Base-by-base conservation (phyloP, 352 stramenopile species). In the Globisporangium perplexum region DNA sequence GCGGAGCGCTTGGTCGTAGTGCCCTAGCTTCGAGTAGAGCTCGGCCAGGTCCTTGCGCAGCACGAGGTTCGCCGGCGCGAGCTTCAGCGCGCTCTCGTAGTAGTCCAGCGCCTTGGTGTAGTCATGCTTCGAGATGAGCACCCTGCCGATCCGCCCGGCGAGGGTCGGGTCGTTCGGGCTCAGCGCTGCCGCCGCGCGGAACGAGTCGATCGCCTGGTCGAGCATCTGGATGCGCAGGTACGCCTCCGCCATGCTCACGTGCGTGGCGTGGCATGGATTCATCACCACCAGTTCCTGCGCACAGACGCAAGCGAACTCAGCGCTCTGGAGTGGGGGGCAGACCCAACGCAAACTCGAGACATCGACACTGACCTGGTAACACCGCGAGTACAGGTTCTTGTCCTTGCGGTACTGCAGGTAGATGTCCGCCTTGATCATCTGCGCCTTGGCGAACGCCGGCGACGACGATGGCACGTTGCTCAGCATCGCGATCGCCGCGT, bases 391-490 rank as follows among this genome's bases (percentile, higher is more conserved):
- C 36, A 81, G 62, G 24, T 84, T 58, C 56, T 96, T 97, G 69
- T 98, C 91, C 43, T 97, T 95, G 47, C 83, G 74, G 57, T 97
- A 83, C 50, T 83, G 83, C 22, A 98, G 71, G 54, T 94, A 97
- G 49, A 98, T 97, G 50, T 96, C 86, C 17, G 93, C 94, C 59
- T 98, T 98, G 52, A 96, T 72, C 63, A 96, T 90, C 62, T 97
- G 88, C 8, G 87, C 88, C 57, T 86, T 91, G 5, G 71, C 63
- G 59, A 95, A 98, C 2, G 82, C 75, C 5, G 86, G 82, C 20
- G 82, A 96, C 7, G 68, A 70, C 1, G 74, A 53, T 6, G 79
- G 78, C 3, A 98, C 90, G 47, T 76, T 86, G 55, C 83, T 91
- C 4, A 98, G 81, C 71, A 97, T 93, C 18, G 72, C 68, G 39